Base-by-base conservation (phyloP, 2,329 filamentous ascomycete species). In the Colletotrichum australisinense region DNA sequence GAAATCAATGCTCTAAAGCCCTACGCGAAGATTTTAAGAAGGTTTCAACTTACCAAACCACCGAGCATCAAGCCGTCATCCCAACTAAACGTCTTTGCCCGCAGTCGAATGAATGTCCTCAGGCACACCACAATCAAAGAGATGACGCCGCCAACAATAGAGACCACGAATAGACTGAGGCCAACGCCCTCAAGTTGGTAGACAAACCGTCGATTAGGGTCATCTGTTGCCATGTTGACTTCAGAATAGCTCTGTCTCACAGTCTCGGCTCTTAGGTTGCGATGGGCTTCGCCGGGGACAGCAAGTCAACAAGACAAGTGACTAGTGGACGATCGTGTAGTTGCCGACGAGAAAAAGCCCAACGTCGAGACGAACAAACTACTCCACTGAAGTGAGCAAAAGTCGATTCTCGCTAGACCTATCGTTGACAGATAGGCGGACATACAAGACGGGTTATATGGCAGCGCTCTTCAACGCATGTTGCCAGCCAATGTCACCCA, bases 31-130 rank as follows among this genome's bases (percentile, higher is more conserved):
- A 4, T 5, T 24, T 3, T n/a, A 26, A 1, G 5, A 3, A 28
- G n/a, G 12, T 1, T 1, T 46, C 6, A 14, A 7, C 75, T 59
- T 70, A 75, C 75, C 58, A 74, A 38, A 11, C 75, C 75, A 14
- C 58, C 63, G 11, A 74, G 49, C 75, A 76, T 76, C 63, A 76
- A 63, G 4, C 63, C 71, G 65, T 76, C 75, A 35, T 76, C 75
- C 14, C 74, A 35, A 28, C 64, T 60, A 46, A 75, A 75, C 5
- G 52, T 69, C 7, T 56, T 24, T 8, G 55, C 62, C 11, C 55
- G 58, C 4, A 76, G 8, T 22, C 76, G 72, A 46, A 74, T 70
- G 26, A 69, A 69, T 19, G 74, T 74, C 52, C 76, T 71, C 46
- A 76, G 55, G 6, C 73, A 68, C 11, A 78, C 75, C 4, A 73